Evolutionary conservation across 768 basidiomycete genomes (phyloP).

Genomic region (Collybia sp.): DNA sequence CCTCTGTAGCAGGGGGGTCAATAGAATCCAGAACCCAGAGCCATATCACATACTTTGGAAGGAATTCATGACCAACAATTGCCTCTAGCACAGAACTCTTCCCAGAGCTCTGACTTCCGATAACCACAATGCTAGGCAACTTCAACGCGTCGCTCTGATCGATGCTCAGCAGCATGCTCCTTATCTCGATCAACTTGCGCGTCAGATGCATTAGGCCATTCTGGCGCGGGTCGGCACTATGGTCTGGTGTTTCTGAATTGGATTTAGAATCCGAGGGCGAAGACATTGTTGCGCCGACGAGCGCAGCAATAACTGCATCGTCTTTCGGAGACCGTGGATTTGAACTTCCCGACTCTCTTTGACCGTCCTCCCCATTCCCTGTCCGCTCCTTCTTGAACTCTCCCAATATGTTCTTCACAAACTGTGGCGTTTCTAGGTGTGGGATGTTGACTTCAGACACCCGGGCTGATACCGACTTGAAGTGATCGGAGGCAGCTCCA

Average conservation of each 20-base stretch:
- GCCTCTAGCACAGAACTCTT: constrained; percentile 98
- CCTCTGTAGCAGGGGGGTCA: constrained; percentile 52
- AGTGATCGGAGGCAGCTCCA: constrained; percentile 65
- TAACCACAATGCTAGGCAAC: constrained; percentile 95
- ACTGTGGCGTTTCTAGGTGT: constrained; percentile 52
- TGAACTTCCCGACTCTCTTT: constrained; percentile 22
- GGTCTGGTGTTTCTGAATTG: constrained; percentile 30
- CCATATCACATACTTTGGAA: constrained; percentile 78
- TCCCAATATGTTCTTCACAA: constrained; percentile 62
- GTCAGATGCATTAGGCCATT: constrained; percentile 94
- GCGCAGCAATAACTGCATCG: constrained; percentile 63
- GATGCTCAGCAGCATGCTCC: constrained; percentile 90
- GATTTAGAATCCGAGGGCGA: constrained; percentile 56
- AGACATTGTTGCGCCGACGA: constrained; percentile 75
- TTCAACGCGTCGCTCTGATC: constrained; percentile 95
- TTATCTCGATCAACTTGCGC: constrained; percentile 91
- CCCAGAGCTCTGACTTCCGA: constrained; percentile 97
- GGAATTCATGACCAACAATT: constrained; percentile 95
- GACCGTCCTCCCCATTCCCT: constrained; percentile 24
- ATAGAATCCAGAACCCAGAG: constrained; percentile 1
- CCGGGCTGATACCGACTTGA: constrained; percentile 55
- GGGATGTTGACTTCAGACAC: constrained; percentile 60
- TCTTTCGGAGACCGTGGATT: constrained; percentile 52
- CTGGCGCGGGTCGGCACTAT: constrained; percentile 43
- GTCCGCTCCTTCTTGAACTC: constrained; percentile 21